phyloP scores from a whole-genome alignment of 805 yeast genomes.

The Yarrowia keelungensis region DNA sequence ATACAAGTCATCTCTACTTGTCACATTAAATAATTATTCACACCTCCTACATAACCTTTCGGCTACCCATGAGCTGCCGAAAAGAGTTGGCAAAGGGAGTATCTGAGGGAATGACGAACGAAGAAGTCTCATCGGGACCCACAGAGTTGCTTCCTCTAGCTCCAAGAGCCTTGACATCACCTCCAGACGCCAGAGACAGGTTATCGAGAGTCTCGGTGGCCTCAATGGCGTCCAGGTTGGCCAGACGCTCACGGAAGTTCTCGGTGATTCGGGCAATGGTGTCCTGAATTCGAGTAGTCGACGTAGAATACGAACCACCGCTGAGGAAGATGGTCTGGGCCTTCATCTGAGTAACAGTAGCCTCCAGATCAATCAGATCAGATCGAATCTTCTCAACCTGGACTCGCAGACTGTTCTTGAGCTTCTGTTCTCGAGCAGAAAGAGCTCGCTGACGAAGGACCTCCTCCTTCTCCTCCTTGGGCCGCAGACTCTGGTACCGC shows the following conservation, averaged over 20 bases:
- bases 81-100: conserved; percentile 24
- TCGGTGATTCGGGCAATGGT: conserved; percentile 12
- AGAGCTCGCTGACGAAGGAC: conserved; percentile 30
- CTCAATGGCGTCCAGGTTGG: conserved; percentile 26
- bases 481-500: conserved; percentile 21
- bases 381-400: not conserved
- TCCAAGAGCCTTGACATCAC: conserved; percentile 7
- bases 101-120: conserved; percentile 13
- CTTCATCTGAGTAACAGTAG: conserved; percentile 32
- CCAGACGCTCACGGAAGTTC: conserved; percentile 21
- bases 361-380: conserved; percentile 4
- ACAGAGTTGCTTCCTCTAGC: not conserved
- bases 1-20: too few species aligned
- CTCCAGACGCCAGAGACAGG: conserved; percentile 12
- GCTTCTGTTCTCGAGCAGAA: conserved; percentile 27
- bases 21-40: too few species aligned
- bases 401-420: conserved; percentile 17
- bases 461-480: conserved; percentile 13
- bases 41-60: conserved; percentile 15
- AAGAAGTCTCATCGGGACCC: conserved; percentile 10
- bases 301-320: conserved; percentile 12
- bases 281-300: conserved; percentile 16
- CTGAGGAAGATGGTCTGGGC: conserved; percentile 22
- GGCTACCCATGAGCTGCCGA: conserved; percentile 28
- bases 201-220: conserved; percentile 18